phyloP scores from a whole-genome alignment of 768 basidiomycete species.

The Cyathus striatus region DNA sequence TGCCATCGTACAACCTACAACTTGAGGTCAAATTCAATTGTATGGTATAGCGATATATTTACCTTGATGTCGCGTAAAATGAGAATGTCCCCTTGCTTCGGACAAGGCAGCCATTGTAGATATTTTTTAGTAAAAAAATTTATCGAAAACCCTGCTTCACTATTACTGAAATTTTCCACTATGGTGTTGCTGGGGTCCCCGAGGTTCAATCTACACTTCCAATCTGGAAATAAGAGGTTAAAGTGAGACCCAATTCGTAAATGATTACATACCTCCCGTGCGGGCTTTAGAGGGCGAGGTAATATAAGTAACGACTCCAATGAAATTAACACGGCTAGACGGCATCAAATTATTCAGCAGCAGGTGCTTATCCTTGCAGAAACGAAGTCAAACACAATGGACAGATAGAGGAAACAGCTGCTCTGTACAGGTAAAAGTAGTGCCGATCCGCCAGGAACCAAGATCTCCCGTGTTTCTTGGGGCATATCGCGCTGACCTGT shows the following conservation, averaged over 20 bases:
- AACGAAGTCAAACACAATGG: background rate
- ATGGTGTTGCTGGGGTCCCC: constrained; percentile 47
- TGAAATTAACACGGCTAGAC: background rate
- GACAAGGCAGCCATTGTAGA: constrained; percentile 45
- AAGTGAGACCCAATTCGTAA: background rate
- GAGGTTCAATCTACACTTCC: constrained; percentile 35
- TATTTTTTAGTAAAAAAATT: constrained; percentile 50
- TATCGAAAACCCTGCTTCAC: constrained; percentile 21
- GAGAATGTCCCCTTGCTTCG: constrained; percentile 43
- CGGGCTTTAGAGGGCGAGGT: background rate
- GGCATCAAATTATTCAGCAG: background rate
- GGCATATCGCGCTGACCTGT: too few relatives aligned
- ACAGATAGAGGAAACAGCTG: background rate
- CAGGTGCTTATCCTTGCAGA: background rate
- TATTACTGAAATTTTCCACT: constrained; percentile 13
- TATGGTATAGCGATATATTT: constrained; percentile 3
- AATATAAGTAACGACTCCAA: background rate
- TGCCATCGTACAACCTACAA: constrained; percentile 26
- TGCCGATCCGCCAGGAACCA: background rate
- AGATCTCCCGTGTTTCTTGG: background rate
- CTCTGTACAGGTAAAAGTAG: background rate
- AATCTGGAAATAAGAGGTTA: constrained; percentile 30
- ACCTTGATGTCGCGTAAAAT: constrained; percentile 51
- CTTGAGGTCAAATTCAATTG: background rate
- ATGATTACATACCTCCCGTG: background rate